Evolutionary conservation across 139 green algal genomes (phyloP).

Genomic region (Chlorella sp.): DNA sequence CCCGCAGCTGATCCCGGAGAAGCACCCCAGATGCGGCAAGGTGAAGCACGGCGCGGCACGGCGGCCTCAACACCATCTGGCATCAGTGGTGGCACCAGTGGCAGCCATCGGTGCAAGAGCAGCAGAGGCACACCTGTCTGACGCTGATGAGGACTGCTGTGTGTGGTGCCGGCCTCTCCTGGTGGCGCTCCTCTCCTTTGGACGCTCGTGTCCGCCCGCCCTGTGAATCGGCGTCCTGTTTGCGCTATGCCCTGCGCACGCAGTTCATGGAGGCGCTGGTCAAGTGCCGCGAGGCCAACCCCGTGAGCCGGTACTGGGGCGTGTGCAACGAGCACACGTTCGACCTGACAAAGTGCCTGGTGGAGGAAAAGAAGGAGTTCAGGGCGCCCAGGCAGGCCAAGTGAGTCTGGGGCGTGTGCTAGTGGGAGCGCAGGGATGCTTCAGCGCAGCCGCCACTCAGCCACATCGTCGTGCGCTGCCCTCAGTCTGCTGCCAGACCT

Average conservation of each 20-base stretch:
- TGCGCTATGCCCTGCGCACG: background rate
- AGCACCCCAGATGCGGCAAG: constrained; percentile 48
- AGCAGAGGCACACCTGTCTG: background rate
- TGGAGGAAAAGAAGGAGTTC: constrained; percentile 61
- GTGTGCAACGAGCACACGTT: constrained; percentile 65
- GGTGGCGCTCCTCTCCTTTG: background rate
- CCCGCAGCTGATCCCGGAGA: constrained; percentile 42
- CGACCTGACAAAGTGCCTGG: constrained; percentile 61
- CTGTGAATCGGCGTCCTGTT: too few relatives aligned
- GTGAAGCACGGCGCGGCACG: constrained; percentile 7
- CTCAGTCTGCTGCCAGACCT: too few relatives aligned
- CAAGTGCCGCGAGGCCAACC: constrained; percentile 59
- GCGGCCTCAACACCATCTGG: background rate
- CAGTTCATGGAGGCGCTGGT: constrained; percentile 68
- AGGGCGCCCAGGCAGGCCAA: constrained; percentile 13
- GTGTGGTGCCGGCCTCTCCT: background rate
- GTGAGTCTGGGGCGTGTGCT: constrained; percentile 2
- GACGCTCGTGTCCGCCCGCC: background rate
- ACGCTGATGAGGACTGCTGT: background rate
- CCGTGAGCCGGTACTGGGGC: constrained; percentile 57
- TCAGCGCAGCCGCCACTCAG: background rate
- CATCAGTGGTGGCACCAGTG: background rate
- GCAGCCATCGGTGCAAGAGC: background rate
- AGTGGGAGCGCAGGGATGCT: background rate
- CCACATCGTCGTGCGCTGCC: background rate